These are phyloP conservation scores for Thielaviopsis euricoi DNA, from an alignment of 2,329 filamentous ascomycete genomes.

Conservation along the genomic window DNA sequence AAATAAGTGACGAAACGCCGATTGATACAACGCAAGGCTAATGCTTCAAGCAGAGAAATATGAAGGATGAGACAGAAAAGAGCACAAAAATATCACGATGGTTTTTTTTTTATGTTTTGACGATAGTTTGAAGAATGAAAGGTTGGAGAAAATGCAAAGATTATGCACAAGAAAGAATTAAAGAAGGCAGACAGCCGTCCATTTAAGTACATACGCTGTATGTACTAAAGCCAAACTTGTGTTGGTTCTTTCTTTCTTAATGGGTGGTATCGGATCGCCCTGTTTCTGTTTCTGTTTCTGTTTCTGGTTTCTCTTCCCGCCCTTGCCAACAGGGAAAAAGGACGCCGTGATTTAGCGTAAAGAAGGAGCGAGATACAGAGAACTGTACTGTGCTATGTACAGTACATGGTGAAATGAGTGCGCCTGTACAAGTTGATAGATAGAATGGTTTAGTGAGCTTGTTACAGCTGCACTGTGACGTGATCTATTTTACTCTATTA, in stretches of 20 bases:
- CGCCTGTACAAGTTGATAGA: too few species aligned
- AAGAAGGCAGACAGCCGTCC: background rate
- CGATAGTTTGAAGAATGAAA: too few species aligned
- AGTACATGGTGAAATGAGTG: too few species aligned
- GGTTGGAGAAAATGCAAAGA: background rate
- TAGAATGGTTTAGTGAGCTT: too few species aligned
- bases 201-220: too few species aligned
- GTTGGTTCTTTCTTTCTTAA: background rate
- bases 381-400: background rate
- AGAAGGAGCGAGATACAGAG: background rate
- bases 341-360: too few species aligned
- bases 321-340: background rate
- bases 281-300: too few species aligned
- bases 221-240: too few species aligned
- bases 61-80: background rate
- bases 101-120: too few species aligned
- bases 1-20: background rate
- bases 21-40: background rate
- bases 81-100: too few species aligned
- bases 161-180: background rate
- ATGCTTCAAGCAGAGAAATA: background rate
- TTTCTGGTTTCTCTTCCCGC: background rate
- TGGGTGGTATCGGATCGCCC: background rate
- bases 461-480: background rate
- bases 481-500: background rate